Percentiles rank a stretch among this genome's conserved stretches.
These are phyloP conservation scores for Wickerhamomyces sp. DNA, from an alignment of 1,139 yeast species.

Conservation along the genomic window DNA sequence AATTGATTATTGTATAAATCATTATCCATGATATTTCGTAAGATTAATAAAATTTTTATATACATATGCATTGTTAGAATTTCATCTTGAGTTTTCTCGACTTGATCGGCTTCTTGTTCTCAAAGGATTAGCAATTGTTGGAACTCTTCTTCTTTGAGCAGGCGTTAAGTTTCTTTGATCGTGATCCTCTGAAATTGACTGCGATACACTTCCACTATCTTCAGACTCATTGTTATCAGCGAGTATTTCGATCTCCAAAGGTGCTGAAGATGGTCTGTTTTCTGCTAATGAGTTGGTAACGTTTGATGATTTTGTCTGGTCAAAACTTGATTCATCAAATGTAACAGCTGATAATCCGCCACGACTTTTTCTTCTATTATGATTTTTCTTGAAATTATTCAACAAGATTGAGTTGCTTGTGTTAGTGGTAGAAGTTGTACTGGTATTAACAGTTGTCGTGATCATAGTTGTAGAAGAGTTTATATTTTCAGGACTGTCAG, in stretches of 20 bases:
- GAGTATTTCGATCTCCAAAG: neutral
- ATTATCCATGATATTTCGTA: neutral
- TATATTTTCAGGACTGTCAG: conserved; percentile 2
- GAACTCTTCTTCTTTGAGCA: conserved; percentile 23
- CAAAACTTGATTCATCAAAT: conserved; percentile 15
- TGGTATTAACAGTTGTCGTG: neutral
- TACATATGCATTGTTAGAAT: neutral
- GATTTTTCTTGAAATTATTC: conserved; percentile 12
- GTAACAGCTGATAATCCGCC: conserved; percentile 24
- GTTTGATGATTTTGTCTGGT: neutral
- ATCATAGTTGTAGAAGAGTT: conserved; percentile 5
- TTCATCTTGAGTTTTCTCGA: conserved; percentile 16
- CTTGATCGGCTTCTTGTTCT: conserved; percentile 23
- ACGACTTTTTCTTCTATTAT: conserved; percentile 23
- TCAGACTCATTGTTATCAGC: neutral
- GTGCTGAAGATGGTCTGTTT: conserved; percentile 6
- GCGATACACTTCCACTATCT: neutral
- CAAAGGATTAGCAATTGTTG: conserved; percentile 21
- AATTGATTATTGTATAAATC: neutral
- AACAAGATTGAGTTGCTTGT: neutral
- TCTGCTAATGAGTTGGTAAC: neutral
- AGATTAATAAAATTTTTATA: neutral
- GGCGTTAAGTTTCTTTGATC: conserved; percentile 8
- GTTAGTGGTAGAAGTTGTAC: neutral
- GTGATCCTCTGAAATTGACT: neutral